Evolutionary conservation across 805 yeast species (phyloP).

Genomic region (Clavispora carvajalis): DNA sequence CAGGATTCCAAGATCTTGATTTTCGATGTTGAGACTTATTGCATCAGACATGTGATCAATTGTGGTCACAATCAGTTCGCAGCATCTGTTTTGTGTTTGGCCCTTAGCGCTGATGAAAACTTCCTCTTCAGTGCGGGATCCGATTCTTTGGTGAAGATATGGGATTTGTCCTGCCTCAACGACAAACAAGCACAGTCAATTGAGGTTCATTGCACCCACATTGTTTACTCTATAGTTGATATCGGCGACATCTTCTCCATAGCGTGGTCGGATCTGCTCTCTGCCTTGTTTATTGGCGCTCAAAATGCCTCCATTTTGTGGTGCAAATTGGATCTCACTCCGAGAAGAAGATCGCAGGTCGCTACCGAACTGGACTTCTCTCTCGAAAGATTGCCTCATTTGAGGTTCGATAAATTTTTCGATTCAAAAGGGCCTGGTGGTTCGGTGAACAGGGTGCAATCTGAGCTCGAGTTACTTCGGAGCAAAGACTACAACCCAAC

Average conservation of each 20-base stretch:
- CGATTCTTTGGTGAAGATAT: slow-evolving; percentile 82
- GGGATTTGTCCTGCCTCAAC: slow-evolving; percentile 51
- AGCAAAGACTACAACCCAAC: background rate
- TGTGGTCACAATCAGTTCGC: slow-evolving; percentile 48
- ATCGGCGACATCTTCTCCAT: slow-evolving; percentile 91
- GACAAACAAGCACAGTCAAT: slow-evolving; percentile 7
- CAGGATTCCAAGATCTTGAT: slow-evolving; percentile 77
- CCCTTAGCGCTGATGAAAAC: slow-evolving; percentile 48
- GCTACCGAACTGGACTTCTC: slow-evolving; percentile 1
- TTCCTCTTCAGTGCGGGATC: slow-evolving; percentile 80
- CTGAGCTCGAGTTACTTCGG: slow-evolving; percentile 20
- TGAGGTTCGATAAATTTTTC: slow-evolving; percentile 76
- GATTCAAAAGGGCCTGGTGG: slow-evolving; percentile 89
- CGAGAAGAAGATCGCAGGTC: background rate
- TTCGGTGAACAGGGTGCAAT: slow-evolving; percentile 25
- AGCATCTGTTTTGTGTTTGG: slow-evolving; percentile 70
- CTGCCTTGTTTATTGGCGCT: slow-evolving; percentile 76
- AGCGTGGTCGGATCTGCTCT: slow-evolving; percentile 55
- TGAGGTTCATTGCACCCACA: slow-evolving; percentile 42
- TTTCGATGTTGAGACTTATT: slow-evolving; percentile 62
- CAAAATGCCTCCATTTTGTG: slow-evolving; percentile 88
- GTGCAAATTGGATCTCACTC: slow-evolving; percentile 37
- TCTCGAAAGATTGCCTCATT: slow-evolving; percentile 40
- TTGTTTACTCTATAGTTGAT: slow-evolving; percentile 79
- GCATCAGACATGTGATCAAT: slow-evolving; percentile 42